phyloP scores from a whole-genome alignment of 1,284 basidiomycete genomes.

The Moesziomyces aphidis region DNA sequence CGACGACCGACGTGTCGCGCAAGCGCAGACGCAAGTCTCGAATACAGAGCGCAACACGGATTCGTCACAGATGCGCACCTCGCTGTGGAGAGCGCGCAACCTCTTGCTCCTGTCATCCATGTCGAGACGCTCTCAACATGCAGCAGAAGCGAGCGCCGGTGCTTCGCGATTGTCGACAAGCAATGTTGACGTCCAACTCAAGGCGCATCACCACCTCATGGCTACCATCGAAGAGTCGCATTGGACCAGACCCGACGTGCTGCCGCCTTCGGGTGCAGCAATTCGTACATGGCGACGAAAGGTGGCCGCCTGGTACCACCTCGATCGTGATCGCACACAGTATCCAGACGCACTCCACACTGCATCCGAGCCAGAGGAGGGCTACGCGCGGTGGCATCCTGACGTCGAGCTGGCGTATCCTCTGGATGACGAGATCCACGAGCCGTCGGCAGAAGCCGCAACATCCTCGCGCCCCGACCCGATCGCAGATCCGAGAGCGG shows the following conservation, averaged over 20 bases:
- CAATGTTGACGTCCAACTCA: conserved; percentile 9
- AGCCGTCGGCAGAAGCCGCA: conserved; percentile 6
- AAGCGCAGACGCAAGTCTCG: background rate
- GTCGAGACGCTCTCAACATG: conserved; percentile 7
- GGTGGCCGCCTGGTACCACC: conserved; percentile 35
- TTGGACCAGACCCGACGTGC: conserved; percentile 16
- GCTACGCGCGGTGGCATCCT: conserved; percentile 31
- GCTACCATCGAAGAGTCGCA: conserved; percentile 37
- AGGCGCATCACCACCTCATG: conserved; percentile 26
- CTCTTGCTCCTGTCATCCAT: conserved; percentile 34
- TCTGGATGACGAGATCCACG: conserved; percentile 29
- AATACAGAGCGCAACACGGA: conserved; percentile 16
- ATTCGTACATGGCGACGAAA: conserved; percentile 42
- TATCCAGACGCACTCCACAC: conserved; percentile 18
- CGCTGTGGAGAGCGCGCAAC: conserved; percentile 32
- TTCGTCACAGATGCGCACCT: conserved; percentile 26
- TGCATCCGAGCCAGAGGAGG: conserved; percentile 7
- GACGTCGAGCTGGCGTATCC: conserved; percentile 34
- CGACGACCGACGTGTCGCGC: background rate
- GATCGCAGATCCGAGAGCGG: conserved; percentile 14
- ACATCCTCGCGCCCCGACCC: conserved; percentile 25
- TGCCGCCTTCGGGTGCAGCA: conserved; percentile 8
- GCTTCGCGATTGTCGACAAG: background rate
- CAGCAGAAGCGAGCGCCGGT: background rate
- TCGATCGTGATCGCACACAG: conserved; percentile 22